Percentiles rank a stretch among this genome's conserved stretches.
Conservation (phyloP, 73 alveolate species). For the Paraurostyla sp. region DNA sequence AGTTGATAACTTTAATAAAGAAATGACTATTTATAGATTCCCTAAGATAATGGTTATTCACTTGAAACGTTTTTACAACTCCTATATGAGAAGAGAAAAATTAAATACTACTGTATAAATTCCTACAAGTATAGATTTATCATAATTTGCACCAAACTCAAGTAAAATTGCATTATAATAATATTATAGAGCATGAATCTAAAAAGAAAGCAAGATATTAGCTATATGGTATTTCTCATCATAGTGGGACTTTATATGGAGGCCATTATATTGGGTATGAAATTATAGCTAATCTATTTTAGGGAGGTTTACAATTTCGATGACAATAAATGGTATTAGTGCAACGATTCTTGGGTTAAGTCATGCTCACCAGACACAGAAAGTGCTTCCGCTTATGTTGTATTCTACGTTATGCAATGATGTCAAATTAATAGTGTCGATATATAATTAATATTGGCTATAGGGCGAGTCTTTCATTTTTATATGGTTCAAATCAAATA, state of each 20-base stretch:
- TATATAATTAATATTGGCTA: too few species aligned
- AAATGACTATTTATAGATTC: constrained; percentile 76
- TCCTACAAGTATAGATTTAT: constrained; percentile 60
- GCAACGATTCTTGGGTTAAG: constrained; percentile 74
- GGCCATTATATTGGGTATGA: constrained; percentile 80
- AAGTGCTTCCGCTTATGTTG: constrained; percentile 61
- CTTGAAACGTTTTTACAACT: constrained; percentile 82
- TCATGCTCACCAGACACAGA: constrained; percentile 6
- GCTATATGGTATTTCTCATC: constrained; percentile 78
- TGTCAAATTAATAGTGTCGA: too few species aligned
- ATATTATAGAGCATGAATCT: constrained; percentile 50
- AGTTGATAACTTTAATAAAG: constrained; percentile 66
- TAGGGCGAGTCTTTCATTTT: too few species aligned
- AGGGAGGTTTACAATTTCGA: constrained; percentile 43
- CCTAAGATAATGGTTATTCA: constrained; percentile 86
- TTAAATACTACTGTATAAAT: constrained; percentile 73
- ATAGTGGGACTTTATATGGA: constrained; percentile 75
- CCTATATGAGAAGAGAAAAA: constrained; percentile 79
- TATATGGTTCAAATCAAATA: too few species aligned
- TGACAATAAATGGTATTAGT: constrained; percentile 70
- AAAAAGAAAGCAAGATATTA: constrained; percentile 47
- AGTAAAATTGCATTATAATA: constrained; percentile 11
- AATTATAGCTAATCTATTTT: not conserved
- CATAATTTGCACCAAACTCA: constrained; percentile 47
- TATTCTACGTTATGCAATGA: constrained; percentile 41